Percentiles rank a stretch among this genome's conserved stretches.
phyloP scores from a whole-genome alignment of 768 basidiomycete species.

The Steccherinum ochraceum region DNA sequence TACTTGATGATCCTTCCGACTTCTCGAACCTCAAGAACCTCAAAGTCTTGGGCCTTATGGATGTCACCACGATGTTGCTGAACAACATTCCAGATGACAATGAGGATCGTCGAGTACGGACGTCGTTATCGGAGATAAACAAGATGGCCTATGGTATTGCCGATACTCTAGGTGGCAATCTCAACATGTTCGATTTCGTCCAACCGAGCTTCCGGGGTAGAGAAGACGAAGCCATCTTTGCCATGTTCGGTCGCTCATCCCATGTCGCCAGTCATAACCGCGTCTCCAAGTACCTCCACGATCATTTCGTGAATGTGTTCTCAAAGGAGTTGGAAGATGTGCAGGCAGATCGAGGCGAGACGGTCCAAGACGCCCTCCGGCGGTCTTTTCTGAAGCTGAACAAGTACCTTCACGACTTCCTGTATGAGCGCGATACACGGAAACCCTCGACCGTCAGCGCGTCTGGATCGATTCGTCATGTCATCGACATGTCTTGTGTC shows the following conservation, averaged over 20 bases:
- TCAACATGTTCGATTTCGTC: constrained; percentile 91
- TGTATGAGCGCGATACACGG: constrained; percentile 46
- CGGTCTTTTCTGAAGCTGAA: constrained; percentile 87
- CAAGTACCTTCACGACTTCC: constrained; percentile 65
- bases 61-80: constrained; percentile 67
- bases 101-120: constrained; percentile 87
- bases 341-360: constrained; percentile 39
- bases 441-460: constrained; percentile 69
- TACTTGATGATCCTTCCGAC: constrained; percentile 47
- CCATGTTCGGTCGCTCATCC: constrained; percentile 85
- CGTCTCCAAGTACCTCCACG: constrained; percentile 79
- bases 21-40: constrained; percentile 85
- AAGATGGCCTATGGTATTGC: constrained; percentile 96
- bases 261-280: constrained; percentile 55
- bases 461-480: constrained; percentile 27
- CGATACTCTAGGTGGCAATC: constrained; percentile 81
- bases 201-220: constrained; percentile 75
- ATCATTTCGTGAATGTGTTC: constrained; percentile 68
- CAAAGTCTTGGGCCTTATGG: constrained; percentile 94
- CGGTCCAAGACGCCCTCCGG: constrained; percentile 70
- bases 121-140: constrained; percentile 82
- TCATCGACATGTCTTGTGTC: constrained; percentile 42
- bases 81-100: constrained; percentile 72
- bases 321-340: constrained; percentile 45
- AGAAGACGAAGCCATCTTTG: constrained; percentile 84